Conservation (phyloP, 2,329 filamentous ascomycete genomes). For the Epichloe uncinata region DNA sequence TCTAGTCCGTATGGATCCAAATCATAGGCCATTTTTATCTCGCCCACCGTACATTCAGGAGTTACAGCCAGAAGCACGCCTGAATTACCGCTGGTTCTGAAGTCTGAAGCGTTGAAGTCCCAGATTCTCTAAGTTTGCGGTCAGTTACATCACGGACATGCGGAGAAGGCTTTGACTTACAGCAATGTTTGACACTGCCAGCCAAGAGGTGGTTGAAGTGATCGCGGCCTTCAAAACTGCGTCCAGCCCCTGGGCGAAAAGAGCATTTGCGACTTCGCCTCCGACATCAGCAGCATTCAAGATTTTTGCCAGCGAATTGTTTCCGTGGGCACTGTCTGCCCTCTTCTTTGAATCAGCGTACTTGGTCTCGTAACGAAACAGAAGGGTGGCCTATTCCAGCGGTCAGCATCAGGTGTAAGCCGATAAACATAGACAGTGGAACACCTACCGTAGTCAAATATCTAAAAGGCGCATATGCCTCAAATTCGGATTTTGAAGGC, state of each 20-base stretch:
- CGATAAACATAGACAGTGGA: neutral
- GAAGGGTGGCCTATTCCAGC: constrained; percentile 2
- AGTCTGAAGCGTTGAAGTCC: constrained; percentile 11
- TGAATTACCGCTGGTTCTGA: constrained; percentile 9
- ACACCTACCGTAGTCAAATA: constrained; percentile 5
- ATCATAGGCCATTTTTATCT: constrained; percentile 5
- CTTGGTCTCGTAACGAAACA: constrained; percentile 6
- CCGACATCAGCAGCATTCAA: constrained; percentile 9
- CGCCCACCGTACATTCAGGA: constrained; percentile 14
- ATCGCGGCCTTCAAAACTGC: constrained; percentile 12
- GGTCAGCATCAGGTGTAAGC: neutral
- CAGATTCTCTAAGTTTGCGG: constrained; percentile 14
- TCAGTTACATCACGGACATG: neutral
- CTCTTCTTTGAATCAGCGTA: neutral
- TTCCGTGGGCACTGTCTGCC: neutral
- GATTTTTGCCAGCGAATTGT: constrained; percentile 1
- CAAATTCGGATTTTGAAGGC: neutral
- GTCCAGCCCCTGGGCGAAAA: constrained; percentile 14
- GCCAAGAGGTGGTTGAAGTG: constrained; percentile 12
- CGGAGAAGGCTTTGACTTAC: constrained; percentile 8
- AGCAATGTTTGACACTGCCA: constrained; percentile 11
- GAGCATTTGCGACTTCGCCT: constrained; percentile 5
- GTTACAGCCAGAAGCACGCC: constrained; percentile 14
- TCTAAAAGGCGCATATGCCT: neutral
- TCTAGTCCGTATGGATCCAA: constrained; percentile 6